These are phyloP conservation scores for Malus hybrid DNA, from an alignment of 331 rosid genomes.

Conservation along the genomic window DNA sequence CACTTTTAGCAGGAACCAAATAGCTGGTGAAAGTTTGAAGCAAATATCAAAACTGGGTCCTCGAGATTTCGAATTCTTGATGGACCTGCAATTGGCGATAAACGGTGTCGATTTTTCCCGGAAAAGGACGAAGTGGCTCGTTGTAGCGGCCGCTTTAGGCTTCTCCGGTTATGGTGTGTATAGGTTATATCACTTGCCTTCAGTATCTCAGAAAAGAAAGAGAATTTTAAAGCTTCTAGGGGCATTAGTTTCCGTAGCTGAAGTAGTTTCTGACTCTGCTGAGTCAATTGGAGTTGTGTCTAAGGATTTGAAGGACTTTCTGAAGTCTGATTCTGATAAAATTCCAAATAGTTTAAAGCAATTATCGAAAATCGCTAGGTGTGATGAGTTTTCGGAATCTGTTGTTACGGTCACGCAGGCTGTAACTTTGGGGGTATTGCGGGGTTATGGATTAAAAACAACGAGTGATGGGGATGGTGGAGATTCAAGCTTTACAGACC, in stretches of 20 bases:
- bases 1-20: background rate
- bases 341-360: constrained; percentile 68
- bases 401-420: constrained; percentile 44
- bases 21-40: background rate
- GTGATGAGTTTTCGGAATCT: constrained; percentile 50
- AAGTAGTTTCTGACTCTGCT: constrained; percentile 53
- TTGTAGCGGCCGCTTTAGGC: constrained; percentile 43
- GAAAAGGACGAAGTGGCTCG: constrained; percentile 48
- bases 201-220: constrained; percentile 41
- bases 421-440: constrained; percentile 44
- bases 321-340: constrained; percentile 60
- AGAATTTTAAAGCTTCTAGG: constrained; percentile 44
- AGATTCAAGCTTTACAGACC: constrained; percentile 23
- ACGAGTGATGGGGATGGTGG: constrained; percentile 9
- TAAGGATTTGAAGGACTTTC: constrained; percentile 59
- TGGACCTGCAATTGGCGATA: constrained; percentile 38
- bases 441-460: constrained; percentile 32
- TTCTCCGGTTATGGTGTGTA: constrained; percentile 47
- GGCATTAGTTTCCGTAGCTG: constrained; percentile 50
- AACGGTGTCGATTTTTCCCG: constrained; percentile 37
- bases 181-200: constrained; percentile 50
- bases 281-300: constrained; percentile 54
- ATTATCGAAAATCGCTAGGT: constrained; percentile 55
- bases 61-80: constrained; percentile 2
- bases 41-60: background rate